Conservation (phyloP, 768 basidiomycete genomes). For the Termitomyces sp. region DNA sequence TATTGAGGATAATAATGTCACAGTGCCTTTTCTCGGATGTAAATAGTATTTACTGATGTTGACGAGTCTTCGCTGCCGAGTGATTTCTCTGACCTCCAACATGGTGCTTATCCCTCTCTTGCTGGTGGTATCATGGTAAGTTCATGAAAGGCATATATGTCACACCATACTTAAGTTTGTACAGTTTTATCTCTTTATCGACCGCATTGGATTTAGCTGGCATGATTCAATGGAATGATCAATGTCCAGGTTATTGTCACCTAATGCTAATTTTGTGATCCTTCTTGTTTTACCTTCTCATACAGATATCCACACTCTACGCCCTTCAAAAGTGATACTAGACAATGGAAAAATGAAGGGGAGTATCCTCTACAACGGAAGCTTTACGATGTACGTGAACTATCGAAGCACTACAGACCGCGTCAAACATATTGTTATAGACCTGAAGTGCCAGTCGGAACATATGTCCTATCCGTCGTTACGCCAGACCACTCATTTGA, state of each 20-base stretch:
- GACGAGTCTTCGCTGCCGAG: neutral
- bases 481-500: slow-evolving; percentile 70
- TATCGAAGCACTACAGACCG: neutral
- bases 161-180: neutral
- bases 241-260: slow-evolving; percentile 47
- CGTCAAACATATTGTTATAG: slow-evolving; percentile 27
- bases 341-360: slow-evolving; percentile 54
- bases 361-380: slow-evolving; percentile 51
- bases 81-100: neutral
- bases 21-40: neutral
- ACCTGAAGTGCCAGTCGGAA: slow-evolving; percentile 62
- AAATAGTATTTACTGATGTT: slow-evolving; percentile 16
- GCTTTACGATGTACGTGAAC: slow-evolving; percentile 58
- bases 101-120: slow-evolving; percentile 17
- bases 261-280: neutral
- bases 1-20: neutral
- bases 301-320: slow-evolving; percentile 30
- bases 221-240: slow-evolving; percentile 64
- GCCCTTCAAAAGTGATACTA: slow-evolving; percentile 53
- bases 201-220: slow-evolving; percentile 55
- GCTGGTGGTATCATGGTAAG: slow-evolving; percentile 26
- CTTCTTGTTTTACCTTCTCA: neutral
- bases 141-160: neutral
- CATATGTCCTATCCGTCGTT: slow-evolving; percentile 62
- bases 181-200: slow-evolving; percentile 21